Evolutionary conservation across 352 stramenopile species (phyloP).

Genomic region (Phytopythium litorale): DNA sequence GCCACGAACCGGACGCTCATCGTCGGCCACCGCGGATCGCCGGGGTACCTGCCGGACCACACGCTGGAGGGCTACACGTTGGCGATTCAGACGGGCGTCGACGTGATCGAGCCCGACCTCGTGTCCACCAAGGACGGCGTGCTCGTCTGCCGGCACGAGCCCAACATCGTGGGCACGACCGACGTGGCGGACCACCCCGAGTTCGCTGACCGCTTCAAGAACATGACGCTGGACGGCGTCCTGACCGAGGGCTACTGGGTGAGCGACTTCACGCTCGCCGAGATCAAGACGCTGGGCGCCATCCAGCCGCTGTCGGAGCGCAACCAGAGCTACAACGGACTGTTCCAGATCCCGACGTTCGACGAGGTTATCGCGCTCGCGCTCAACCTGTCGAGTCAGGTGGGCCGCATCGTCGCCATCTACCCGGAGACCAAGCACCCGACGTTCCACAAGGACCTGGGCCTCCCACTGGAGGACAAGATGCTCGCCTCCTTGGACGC

Average conservation of each 20-base stretch:
- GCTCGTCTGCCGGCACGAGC: constrained; percentile 83
- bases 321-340: constrained; percentile 74
- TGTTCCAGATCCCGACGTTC: constrained; percentile 88
- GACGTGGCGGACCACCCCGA: constrained; percentile 77
- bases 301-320: constrained; percentile 77
- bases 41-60: constrained; percentile 89
- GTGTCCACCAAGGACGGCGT: constrained; percentile 82
- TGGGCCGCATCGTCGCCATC: constrained; percentile 66
- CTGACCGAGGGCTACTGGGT: constrained; percentile 78
- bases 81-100: constrained; percentile 85
- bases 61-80: constrained; percentile 87
- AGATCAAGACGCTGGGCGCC: constrained; percentile 86
- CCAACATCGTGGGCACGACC: constrained; percentile 89
- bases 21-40: constrained; percentile 82
- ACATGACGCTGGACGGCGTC: constrained; percentile 51
- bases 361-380: constrained; percentile 86
- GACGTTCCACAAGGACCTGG: constrained; percentile 64
- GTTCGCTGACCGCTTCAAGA: constrained; percentile 62
- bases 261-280: constrained; percentile 89
- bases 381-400: constrained; percentile 53
- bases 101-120: constrained; percentile 92
- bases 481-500: constrained; percentile 65
- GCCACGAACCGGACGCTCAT: constrained; percentile 50
- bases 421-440: constrained; percentile 90
- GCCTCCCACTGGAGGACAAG: constrained; percentile 73